These are phyloP conservation scores for Aspergillus sp. DNA, from an alignment of 2,329 filamentous ascomycete species.

Conservation along the genomic window DNA sequence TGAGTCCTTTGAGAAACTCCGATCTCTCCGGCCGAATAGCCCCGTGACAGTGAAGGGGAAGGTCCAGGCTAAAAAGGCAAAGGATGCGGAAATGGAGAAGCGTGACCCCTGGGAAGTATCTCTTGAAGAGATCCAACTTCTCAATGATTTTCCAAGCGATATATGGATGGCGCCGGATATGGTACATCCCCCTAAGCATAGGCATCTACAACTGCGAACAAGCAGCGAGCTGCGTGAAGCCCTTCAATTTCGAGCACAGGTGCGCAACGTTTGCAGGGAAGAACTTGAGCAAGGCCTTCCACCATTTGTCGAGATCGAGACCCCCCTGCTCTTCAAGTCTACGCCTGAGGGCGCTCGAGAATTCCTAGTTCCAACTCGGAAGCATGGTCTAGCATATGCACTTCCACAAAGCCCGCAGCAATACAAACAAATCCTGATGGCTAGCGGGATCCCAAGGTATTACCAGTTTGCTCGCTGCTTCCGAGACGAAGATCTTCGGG, in stretches of 20 bases:
- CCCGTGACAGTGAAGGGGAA: slow-evolving; percentile 56
- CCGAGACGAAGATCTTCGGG: slow-evolving; percentile 87
- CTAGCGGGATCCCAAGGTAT: slow-evolving; percentile 77
- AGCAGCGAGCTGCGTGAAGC: slow-evolving; percentile 66
- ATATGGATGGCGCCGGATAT: slow-evolving; percentile 75
- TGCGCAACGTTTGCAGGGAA: slow-evolving; percentile 54
- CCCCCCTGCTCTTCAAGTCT: slow-evolving; percentile 92
- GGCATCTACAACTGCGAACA: slow-evolving; percentile 83
- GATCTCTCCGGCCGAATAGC: slow-evolving; percentile 49
- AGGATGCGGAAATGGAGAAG: slow-evolving; percentile 27
- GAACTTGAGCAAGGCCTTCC: slow-evolving; percentile 55
- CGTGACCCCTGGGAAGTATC: slow-evolving; percentile 57
- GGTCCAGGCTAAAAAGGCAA: slow-evolving; percentile 43
- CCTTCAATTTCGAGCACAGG: slow-evolving; percentile 67
- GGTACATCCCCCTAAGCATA: slow-evolving; percentile 69
- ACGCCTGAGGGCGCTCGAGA: slow-evolving; percentile 94
- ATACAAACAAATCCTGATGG: slow-evolving; percentile 98
- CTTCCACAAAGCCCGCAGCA: slow-evolving; percentile 96
- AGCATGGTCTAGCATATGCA: slow-evolving; percentile 76
- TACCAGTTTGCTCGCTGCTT: slow-evolving; percentile 95
- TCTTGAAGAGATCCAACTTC: slow-evolving; percentile 60
- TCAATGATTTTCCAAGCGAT: slow-evolving; percentile 73
- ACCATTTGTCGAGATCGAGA: slow-evolving; percentile 77
- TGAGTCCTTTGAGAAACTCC: slow-evolving; percentile 42
- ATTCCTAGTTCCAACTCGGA: slow-evolving; percentile 86